Base-by-base conservation (phyloP, 2,329 filamentous ascomycete species). In the Raffaelea ambrosiae region DNA sequence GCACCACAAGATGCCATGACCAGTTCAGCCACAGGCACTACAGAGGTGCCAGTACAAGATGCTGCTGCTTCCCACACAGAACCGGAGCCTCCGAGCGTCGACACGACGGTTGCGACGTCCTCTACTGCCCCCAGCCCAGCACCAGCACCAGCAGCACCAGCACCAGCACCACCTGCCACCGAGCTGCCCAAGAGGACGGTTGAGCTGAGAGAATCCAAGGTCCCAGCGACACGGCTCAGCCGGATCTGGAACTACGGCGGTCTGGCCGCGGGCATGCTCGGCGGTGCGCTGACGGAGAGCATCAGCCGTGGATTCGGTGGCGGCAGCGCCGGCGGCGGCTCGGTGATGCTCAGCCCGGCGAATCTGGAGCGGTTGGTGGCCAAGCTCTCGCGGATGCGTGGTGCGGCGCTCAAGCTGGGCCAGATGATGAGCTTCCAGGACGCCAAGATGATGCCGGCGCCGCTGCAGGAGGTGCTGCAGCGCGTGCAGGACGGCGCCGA, bases 341-440 rank as follows among this genome's bases (percentile, higher is more conserved):
- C 90, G 1, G 72, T 95, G 9, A 81, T 98, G 69, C 78, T 98
- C 48, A 97, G 87, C 63, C 77, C 88, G 5, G 82, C 74, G 10
- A 98, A 98, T 60, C 89, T 97, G 78, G 90, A 97, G 62, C 79
- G 94, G 43, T 76, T 98, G 9, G 93, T 98, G 2, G 76, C 88
- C 5, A 96, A 94, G 65, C 76, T 98, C 3, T 97, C 91, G 3
- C 85, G 87, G 20, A 98, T 98, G 93, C 81, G 93, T 59, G 93
- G 93, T 35, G 94, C 93, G 5, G 93, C 93, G n/a, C 72, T 98
- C 39, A 98, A 98, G 69, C 69, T 98, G 22, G 94, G 93, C 1
- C 93, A 98, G 69, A 93, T 97, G 86, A 85, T 98, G 74, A 96
- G 89, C 63, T 93, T 98, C 61, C 93, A 98, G 71, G 93, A 98